Base-by-base conservation (phyloP, 768 basidiomycete genomes). In the Leucosporidium creatinivorum region DNA sequence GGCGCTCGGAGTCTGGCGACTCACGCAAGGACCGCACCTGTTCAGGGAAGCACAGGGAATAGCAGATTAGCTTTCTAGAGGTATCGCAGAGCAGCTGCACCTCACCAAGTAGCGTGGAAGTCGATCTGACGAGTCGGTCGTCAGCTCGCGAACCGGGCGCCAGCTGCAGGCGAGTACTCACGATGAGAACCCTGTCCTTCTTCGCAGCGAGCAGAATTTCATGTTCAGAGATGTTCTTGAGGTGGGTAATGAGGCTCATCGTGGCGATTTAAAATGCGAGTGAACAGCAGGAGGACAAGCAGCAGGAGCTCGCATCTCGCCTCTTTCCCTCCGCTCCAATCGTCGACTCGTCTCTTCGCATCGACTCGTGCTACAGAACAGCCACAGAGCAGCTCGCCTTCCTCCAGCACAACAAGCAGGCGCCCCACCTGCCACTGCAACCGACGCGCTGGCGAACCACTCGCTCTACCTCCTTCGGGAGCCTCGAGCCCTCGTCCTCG, bases 191-290 rank as follows among this genome's bases (percentile, higher is more conserved):
- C 30, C 56, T 59, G 61, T 65, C 59, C 44, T 65, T 52, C 13
- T 60, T 67, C 2, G 63, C 57, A 2, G 23, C 31, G 52, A 73
- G 63, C 48, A 73, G 66, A n/a, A 56, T 47, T 56, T 65, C 63
- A 30, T 51, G 61, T n/a, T 66, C 58, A 1, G 56, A 26, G 13
- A 67, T 30, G 15, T n/a, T 60, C 17, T 52, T 57, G 39, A 73
- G 30, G 48, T 57, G 26, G 18, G 25, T 68, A 36, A 71, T 61
- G 4, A 44, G 23, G 1, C 69, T 77, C 73, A 70, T 79, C 39
- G 25, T 28, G 56, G 26, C 48, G 48, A 28, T 0, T n/a, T 44
- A 12, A 31, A 19, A 52, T 54, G 49, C 39, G 49, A 17, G n/a
- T 31, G 49, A 62, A 18, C 26, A 21, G 49, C 19, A 50, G 61